These are phyloP conservation scores for Dryadomyces quercus-mongolicae DNA, from an alignment of 2,329 filamentous ascomycete genomes.

Conservation along the genomic window DNA sequence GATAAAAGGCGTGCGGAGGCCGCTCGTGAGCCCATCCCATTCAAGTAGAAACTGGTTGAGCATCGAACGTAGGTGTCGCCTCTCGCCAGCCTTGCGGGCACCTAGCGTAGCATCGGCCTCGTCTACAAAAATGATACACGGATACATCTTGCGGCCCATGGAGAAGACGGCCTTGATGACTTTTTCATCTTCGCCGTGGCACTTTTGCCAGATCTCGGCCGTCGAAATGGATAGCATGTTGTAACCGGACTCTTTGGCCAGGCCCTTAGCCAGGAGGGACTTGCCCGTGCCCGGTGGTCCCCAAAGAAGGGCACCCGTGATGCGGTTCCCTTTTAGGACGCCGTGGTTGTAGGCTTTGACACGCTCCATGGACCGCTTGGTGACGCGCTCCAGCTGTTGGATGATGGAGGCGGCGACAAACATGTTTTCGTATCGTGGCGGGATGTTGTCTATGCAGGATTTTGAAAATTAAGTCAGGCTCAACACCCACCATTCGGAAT, in stretches of 20 bases:
- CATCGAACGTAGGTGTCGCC: background rate
- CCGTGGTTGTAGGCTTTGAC: conserved; percentile 11
- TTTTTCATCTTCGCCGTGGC: conserved; percentile 16
- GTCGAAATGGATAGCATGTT: conserved; percentile 15
- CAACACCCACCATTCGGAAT: too few relatives aligned
- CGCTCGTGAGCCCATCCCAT: conserved; percentile 15
- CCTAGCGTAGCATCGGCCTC: conserved; percentile 14
- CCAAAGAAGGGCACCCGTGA: conserved; percentile 16
- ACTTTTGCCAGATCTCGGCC: conserved; percentile 9
- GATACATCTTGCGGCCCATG: conserved; percentile 14
- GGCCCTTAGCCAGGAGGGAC: conserved; percentile 13
- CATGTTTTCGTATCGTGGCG: background rate
- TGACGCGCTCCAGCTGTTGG: background rate
- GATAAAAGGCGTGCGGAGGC: conserved; percentile 12
- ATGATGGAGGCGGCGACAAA: background rate
- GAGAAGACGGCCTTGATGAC: conserved; percentile 16
- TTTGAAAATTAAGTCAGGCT: too few relatives aligned
- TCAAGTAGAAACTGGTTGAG: conserved; percentile 18
- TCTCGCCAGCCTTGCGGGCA: background rate
- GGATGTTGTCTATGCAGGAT: background rate
- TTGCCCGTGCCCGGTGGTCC: conserved; percentile 20
- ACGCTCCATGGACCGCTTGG: background rate
- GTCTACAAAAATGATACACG: conserved; percentile 19
- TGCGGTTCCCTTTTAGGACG: conserved; percentile 9
- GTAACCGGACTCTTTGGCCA: conserved; percentile 12